These are phyloP conservation scores for Diaporthe citriasiana DNA, from an alignment of 2,329 filamentous ascomycete species.

Conservation along the genomic window DNA sequence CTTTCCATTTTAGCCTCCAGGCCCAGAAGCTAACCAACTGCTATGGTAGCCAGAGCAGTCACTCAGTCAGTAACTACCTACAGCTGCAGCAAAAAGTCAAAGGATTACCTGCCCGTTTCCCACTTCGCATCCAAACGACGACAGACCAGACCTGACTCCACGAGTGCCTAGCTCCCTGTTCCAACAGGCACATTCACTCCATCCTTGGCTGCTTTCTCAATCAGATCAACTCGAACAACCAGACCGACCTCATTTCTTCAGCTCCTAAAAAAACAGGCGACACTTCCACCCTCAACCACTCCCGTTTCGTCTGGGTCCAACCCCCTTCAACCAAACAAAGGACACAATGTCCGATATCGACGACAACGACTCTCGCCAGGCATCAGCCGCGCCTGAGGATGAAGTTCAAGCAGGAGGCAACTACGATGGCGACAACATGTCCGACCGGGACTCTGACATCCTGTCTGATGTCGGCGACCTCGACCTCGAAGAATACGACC, in stretches of 20 bases:
- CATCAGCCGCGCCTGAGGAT: conserved; percentile 29
- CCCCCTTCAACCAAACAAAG: not conserved
- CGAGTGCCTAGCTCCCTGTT: not conserved
- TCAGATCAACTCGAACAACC: not conserved
- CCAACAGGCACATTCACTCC: not conserved
- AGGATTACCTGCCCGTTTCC: not conserved
- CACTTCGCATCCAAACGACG: not conserved
- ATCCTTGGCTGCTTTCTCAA: not conserved
- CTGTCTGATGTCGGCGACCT: conserved; percentile 79
- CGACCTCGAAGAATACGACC: conserved; percentile 79
- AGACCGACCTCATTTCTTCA: not conserved
- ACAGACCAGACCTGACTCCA: not conserved
- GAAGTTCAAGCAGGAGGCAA: conserved; percentile 28
- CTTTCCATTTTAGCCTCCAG: conserved; percentile 12
- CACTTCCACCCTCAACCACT: not conserved
- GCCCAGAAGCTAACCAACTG: not conserved
- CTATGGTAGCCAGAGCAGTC: not conserved
- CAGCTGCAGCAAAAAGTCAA: conserved; percentile 1
- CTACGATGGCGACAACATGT: conserved; percentile 54
- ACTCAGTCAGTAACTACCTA: not conserved
- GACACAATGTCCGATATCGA: conserved; percentile 51
- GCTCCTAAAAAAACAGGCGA: conserved; percentile 16
- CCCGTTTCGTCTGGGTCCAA: not conserved
- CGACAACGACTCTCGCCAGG: conserved; percentile 35
- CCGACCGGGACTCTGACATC: conserved; percentile 70